phyloP scores from a whole-genome alignment of 371 early-diverging fungal genomes.

The Homolaphlyctis polyrhiza region DNA sequence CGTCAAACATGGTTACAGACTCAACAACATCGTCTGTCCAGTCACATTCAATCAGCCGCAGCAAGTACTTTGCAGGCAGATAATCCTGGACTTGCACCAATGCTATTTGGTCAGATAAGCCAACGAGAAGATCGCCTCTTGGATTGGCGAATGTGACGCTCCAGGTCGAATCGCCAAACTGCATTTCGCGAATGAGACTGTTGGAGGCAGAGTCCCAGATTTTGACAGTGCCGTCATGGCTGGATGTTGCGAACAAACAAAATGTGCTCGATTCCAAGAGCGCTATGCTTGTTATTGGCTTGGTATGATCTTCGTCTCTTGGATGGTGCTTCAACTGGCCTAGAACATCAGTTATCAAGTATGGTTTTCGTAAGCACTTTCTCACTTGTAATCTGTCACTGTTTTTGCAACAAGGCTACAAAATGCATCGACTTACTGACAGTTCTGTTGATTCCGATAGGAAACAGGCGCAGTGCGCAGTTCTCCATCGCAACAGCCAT shows the following conservation, averaged over 20 bases:
- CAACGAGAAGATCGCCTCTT: constrained; percentile 41
- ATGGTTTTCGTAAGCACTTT: too few species aligned
- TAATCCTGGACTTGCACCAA: constrained; percentile 38
- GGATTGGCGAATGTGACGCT: constrained; percentile 33
- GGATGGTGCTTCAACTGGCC: constrained; percentile 18
- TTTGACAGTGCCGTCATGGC: constrained; percentile 39
- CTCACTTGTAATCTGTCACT: too few species aligned
- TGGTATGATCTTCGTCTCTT: constrained; percentile 32
- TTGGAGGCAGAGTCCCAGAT: constrained; percentile 39
- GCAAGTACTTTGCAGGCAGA: constrained; percentile 3
- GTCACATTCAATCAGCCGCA: constrained; percentile 5
- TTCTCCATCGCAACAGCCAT: constrained; percentile 1
- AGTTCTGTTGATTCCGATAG: not conserved
- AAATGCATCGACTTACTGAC: too few species aligned
- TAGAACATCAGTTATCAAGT: constrained; percentile 4
- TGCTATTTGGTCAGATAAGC: constrained; percentile 32
- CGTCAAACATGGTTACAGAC: constrained; percentile 32
- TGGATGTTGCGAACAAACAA: constrained; percentile 27
- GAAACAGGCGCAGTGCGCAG: constrained; percentile 1
- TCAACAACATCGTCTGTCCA: constrained; percentile 33
- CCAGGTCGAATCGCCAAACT: constrained; percentile 28
- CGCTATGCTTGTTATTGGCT: constrained; percentile 17
- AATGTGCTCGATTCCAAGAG: constrained; percentile 1
- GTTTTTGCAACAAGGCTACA: too few species aligned
- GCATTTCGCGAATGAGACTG: constrained; percentile 34